Evolutionary conservation across 1,139 yeast species (phyloP), one percentile per base, ranked within the genome.

Genomic region (Kodamaea suecica): DNA sequence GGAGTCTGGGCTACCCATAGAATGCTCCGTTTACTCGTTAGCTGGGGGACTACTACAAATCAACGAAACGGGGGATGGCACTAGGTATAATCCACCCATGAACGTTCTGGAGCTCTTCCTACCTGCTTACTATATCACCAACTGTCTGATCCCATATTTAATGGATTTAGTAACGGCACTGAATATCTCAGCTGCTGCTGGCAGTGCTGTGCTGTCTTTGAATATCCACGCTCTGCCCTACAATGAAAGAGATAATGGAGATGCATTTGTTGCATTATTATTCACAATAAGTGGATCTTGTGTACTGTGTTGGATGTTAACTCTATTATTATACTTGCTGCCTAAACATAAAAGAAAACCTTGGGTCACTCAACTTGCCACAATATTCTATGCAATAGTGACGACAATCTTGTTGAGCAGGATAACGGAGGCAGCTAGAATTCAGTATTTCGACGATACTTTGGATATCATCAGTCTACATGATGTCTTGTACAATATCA

Each of bases 221-320:
- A 31, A 33, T 21, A 37, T 21, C 13, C 10, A 31, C 8, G 32
- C 36, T 4, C 38, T 48, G 11, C 57, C 63, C 5, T 60, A 57
- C 38, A 55, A 54, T 38, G 48, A 52, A 30, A 40, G 55, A 14
- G 65, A 63, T 38, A 61, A 60, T 39, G 75, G 74, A 9, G 71
- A 66, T 43, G 53, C 68, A n/a, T 65, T 66, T 39, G 66, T 70
- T 17, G 73, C 73, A n/a, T 49, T 68, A 11, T 43, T 69, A 24
- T 68, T 66, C 51, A 62, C 66, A 17, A 50, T 66, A 12, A 59
- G 67, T 40, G 75, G 72, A 3, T 51, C 64, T 17, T 68, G 73
- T 45, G 61, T 59, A 13, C 61, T 74, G 3, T 56, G 71, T 24
- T 77, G 83, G 83, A 71, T 77, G 76, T 58, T 78, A 25, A 53